Base-by-base conservation (phyloP, 306 rosid species). In the Calophaca sinica region DNA sequence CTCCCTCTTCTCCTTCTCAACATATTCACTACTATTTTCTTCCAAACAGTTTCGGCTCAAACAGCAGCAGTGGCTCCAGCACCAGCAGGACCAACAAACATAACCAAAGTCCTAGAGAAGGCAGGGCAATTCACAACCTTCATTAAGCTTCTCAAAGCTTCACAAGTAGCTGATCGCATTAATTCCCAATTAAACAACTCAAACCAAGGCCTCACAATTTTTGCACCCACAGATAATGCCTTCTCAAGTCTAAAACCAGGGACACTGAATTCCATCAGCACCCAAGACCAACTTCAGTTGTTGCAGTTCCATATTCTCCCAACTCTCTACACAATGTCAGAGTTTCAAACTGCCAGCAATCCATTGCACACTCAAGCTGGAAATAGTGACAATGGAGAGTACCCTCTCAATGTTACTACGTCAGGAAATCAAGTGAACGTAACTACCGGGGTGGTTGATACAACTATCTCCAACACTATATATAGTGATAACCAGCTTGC, bases 341-440 rank as follows among this genome's bases (percentile, higher is more conserved):
- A 92, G 74, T 94, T 94, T 80, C 91, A 94, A 73, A 94, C 99
- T 0, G 92, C 82, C 0, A 86, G 89, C 65, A 94, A 94, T 62
- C 99, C 99, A 4, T 73, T 94, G 14, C 89, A 84, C 32, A 94
- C 99, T 1, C 99, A 94, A 41, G 99, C 99, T 4, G 98, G 99
- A 0, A 85, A 85, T 51, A 90, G 90, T 46, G 86, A 49, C 29
- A 84, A 83, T 33, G 97, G 97, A 0, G 78, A 89, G 76, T 94
- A 74, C 83, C 96, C 98, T 0, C 51, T 94, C 1, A 94, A 94
- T 46, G 96, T 94, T 5, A 94, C 99, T 0, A 84, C 99, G 1
- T 82, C 99, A 1, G 96, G 97, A 31, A 92, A 74, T 76, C 96
- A 90, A 72, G 93, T 92, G 20, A 94, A 94, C 69, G 42, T 94